Evolutionary conservation across 148 eudicot species (phyloP), one percentile per base, ranked within the genome.

Genomic region (Camellia granthamiana): DNA sequence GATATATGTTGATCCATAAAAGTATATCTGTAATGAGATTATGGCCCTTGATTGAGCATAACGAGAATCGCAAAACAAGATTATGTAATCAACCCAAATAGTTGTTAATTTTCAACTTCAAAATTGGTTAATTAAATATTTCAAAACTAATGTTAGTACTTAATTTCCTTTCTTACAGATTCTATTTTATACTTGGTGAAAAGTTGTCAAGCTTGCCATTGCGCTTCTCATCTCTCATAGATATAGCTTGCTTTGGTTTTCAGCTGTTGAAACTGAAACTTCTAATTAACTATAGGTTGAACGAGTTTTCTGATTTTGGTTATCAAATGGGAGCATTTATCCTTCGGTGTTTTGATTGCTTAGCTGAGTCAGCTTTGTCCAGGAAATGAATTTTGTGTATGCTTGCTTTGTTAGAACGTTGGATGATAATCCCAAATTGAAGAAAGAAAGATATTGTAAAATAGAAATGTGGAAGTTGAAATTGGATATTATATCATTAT

Each of bases 401-500:
- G 5, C 15, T 19, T 71, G 56, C 49, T 79, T 60, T 71, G 68
- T 14, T 30, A 60, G 44, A 23, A 72, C 16, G 14, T 21, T 69
- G 11, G 7, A 59, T 56, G 51, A 58, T 44, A 41, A 55, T 12
- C 11, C 18, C 18, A 19, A 42, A 69, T 11, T 41, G 43, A 69
- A n/a, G 30, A 23, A 78, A 55, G 68, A 75, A 63, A 64, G 23
- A 80, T 74, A 38, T 42, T 15, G n/a, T 72, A 10, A 49, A 44
- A 78, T 30, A 51, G 69, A 70, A 52, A 58, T 14, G 49, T 23
- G 64, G 74, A 41, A 14, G 56, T 60, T 59, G 30, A 52, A 23
- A 47, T 69, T 44, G 41, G 23, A 12, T 23, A 52, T 38, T 30
- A 9, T 42, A 19, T 47, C 38, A 16, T 41, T 12, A 41, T 38